Percentiles rank a stretch among this genome's conserved stretches.
Evolutionary conservation across 768 basidiomycete species (phyloP).

Genomic region (Mycena galericulata): DNA sequence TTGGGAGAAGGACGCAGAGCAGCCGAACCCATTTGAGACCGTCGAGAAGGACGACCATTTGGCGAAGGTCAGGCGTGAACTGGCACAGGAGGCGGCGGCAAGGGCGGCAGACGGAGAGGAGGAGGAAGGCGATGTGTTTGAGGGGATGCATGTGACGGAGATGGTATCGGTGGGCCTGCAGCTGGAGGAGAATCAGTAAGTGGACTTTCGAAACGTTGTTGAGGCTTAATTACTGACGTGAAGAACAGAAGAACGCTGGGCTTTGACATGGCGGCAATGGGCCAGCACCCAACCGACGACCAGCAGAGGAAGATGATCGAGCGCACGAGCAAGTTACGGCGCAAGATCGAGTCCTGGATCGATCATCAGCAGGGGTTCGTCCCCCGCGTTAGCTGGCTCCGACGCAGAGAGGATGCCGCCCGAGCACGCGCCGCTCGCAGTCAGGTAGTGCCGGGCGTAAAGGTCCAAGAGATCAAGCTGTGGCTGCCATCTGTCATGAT

Average conservation of each 20-base stretch:
- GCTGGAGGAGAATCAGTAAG: too few relatives aligned
- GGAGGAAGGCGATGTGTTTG: background rate
- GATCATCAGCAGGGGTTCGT: too few relatives aligned
- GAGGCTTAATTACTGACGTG: too few relatives aligned
- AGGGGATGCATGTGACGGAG: conserved; percentile 22
- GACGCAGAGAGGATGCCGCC: background rate
- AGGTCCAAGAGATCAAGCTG: background rate
- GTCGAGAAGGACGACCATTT: conserved; percentile 7
- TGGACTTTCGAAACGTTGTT: too few relatives aligned
- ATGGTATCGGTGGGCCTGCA: too few relatives aligned
- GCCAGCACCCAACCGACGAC: background rate
- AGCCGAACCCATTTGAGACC: conserved; percentile 26
- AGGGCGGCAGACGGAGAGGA: background rate
- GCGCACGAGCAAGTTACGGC: background rate
- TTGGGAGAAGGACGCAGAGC: conserved; percentile 22
- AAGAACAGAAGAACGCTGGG: background rate
- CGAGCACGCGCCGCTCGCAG: background rate
- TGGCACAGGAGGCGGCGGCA: conserved; percentile 24
- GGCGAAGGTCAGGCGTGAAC: conserved; percentile 28
- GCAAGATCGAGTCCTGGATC: too few relatives aligned
- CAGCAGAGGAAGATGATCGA: too few relatives aligned
- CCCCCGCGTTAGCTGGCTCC: too few relatives aligned
- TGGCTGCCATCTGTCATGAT: background rate
- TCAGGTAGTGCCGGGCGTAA: background rate
- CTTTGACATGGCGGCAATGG: too few relatives aligned